Evolutionary conservation across 2,329 filamentous ascomycete genomes (phyloP), one percentile per base, ranked within the genome.

Genomic region (Purpureocillium takamizusanense): DNA sequence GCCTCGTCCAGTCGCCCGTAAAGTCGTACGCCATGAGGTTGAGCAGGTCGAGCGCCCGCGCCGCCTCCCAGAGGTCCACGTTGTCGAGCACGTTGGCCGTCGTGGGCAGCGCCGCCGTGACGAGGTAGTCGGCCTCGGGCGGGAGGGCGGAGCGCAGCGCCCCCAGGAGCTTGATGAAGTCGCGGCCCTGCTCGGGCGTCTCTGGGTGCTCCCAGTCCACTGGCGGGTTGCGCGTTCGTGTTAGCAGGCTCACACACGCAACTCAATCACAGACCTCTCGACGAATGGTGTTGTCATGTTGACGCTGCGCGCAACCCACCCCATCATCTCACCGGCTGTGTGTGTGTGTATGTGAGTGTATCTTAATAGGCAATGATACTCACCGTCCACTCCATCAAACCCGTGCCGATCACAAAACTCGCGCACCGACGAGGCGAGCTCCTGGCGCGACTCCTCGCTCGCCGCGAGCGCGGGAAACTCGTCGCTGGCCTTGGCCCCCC

Each of bases 1-100:
- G 68, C 16, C 65, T 55, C 2, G 69, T 70, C 80, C 79, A 83
- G 8, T 76, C 67, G 0, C 80, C 80, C 0, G 71, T 68, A 47
- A 82, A 82, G 54, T 84, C 80, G 51, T 84, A 84, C 11, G 72
- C 67, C 81, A 84, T 84, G 33, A 84, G 63, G 50, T 83, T 82
- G 43, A 83, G 60, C 48, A 74, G 65, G 53, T 83, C 77, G 33
- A 83, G 65, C 29, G 74, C 60, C 4, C 62, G 47, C 2, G 70
- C 63, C 2, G 74, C 71, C 10, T 65, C 60, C 3, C 49, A 47
- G 4, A 83, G 60, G 45, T 81, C 67, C 51, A 83, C 76, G 51
- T 81, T 64, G 43, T 65, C 65, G 16, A 83, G 63, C 11, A 72
- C 74, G 66, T 77, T 82, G 49, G 76, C 66, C 2, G 76, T 77